Percentiles rank a stretch among this genome's conserved stretches.
These are phyloP conservation scores for Apiotrichum laibachii DNA, from an alignment of 1,284 basidiomycete species.

Conservation along the genomic window DNA sequence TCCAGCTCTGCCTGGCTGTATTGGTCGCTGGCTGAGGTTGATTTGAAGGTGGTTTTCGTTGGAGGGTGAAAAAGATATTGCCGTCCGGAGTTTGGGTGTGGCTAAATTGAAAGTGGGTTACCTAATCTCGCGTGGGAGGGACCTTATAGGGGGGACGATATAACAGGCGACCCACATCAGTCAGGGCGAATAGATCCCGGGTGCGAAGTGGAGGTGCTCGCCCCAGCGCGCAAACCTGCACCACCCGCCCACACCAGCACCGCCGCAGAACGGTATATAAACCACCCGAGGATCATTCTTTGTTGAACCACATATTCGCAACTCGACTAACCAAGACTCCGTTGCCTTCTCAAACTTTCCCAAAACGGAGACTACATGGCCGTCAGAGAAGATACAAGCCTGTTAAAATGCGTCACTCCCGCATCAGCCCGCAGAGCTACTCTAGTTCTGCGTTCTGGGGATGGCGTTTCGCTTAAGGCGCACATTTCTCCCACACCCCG, in stretches of 20 bases:
- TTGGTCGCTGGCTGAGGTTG: background rate
- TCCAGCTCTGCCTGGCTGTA: background rate
- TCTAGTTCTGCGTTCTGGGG: slow-evolving; percentile 15
- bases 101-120: slow-evolving; percentile 1
- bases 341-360: slow-evolving; percentile 10
- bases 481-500: slow-evolving; percentile 21
- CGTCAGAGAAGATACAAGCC: slow-evolving; percentile 23
- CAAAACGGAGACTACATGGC: slow-evolving; percentile 17
- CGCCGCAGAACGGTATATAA: background rate
- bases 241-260: background rate
- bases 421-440: slow-evolving; percentile 6
- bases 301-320: slow-evolving; percentile 8
- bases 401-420: slow-evolving; percentile 38
- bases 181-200: no score
- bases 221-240: no score
- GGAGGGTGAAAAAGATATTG: background rate
- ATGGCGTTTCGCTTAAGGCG: slow-evolving; percentile 48
- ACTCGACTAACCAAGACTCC: slow-evolving; percentile 18
- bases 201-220: no score
- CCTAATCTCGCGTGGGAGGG: background rate
- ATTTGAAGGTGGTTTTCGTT: background rate
- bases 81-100: slow-evolving; percentile 5
- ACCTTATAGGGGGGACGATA: background rate
- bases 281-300: background rate
- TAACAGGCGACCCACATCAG: no score